Conservation (phyloP, 495 filamentous ascomycete genomes). For the Xylaria palmicola region DNA sequence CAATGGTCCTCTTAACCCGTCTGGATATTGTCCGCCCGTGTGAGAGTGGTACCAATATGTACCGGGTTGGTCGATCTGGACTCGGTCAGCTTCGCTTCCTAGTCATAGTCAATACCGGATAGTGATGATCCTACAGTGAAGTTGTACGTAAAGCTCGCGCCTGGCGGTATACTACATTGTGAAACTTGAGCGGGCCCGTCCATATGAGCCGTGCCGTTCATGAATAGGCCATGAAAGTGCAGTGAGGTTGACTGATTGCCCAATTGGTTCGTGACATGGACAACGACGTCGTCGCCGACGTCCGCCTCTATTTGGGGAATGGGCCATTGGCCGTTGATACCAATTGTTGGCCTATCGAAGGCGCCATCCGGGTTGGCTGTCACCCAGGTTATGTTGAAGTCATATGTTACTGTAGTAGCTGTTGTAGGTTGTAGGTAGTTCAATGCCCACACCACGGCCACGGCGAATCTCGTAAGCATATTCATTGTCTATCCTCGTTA, state of each 20-base stretch:
- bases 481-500: background rate
- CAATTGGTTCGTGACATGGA: slow-evolving; percentile 71
- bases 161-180: slow-evolving; percentile 67
- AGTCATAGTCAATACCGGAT: background rate
- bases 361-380: slow-evolving; percentile 76
- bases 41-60: slow-evolving; percentile 88
- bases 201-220: slow-evolving; percentile 71
- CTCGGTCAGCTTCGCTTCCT: background rate
- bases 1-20: slow-evolving; percentile 70
- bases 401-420: slow-evolving; percentile 64
- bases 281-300: slow-evolving; percentile 68
- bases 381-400: slow-evolving; percentile 82
- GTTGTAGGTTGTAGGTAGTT: slow-evolving; percentile 34
- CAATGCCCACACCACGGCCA: slow-evolving; percentile 33
- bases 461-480: slow-evolving; percentile 16
- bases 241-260: slow-evolving; percentile 68
- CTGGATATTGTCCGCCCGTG: slow-evolving; percentile 65
- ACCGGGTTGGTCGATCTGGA: slow-evolving; percentile 63
- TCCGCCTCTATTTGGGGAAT: slow-evolving; percentile 66
- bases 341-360: slow-evolving; percentile 65
- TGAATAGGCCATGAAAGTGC: slow-evolving; percentile 76
- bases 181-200: slow-evolving; percentile 67
- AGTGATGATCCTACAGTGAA: slow-evolving; percentile 59
- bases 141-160: slow-evolving; percentile 67
- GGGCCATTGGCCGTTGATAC: slow-evolving; percentile 82